These are phyloP conservation scores for Daedaleopsis sinensis DNA, from an alignment of 768 basidiomycete species.

Conservation along the genomic window DNA sequence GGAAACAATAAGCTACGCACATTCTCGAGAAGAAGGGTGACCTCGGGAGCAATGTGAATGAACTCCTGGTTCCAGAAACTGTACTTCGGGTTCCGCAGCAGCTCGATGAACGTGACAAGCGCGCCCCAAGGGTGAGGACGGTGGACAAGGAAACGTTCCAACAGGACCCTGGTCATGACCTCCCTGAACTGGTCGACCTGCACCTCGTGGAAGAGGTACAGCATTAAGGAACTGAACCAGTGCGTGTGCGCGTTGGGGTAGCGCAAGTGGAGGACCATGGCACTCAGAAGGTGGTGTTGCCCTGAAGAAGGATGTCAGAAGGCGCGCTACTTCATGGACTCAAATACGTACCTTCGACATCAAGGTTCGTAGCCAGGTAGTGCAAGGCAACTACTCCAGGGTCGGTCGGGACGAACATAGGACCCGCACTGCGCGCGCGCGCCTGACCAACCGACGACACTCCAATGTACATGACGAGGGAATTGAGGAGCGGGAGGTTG, in stretches of 20 bases:
- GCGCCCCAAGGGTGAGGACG: conserved; percentile 98
- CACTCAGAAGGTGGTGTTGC: conserved; percentile 91
- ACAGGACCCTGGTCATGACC: conserved; percentile 83
- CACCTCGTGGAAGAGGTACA: conserved; percentile 84
- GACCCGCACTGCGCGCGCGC: conserved; percentile 80
- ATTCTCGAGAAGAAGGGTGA: conserved; percentile 81
- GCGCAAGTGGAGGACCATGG: conserved; percentile 93
- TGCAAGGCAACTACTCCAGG: conserved; percentile 85
- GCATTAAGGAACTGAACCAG: conserved; percentile 92
- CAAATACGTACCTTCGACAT: conserved; percentile 77
- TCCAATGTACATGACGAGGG: conserved; percentile 96
- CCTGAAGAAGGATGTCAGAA: conserved; percentile 49
- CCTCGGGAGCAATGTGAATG: conserved; percentile 83
- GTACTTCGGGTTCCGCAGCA: conserved; percentile 88
- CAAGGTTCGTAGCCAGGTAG: conserved; percentile 81
- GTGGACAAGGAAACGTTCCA: conserved; percentile 93
- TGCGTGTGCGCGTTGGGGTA: conserved; percentile 99
- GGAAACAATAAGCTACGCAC: conserved; percentile 46
- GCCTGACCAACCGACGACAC: conserved; percentile 89
- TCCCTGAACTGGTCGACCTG: conserved; percentile 79
- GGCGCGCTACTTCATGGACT: conserved; percentile 5
- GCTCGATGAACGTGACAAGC: conserved; percentile 89
- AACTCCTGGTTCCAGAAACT: conserved; percentile 92
- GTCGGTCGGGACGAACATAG: conserved; percentile 79
- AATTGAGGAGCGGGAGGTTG: conserved; percentile 89